Base-by-base conservation (phyloP, 2,329 filamentous ascomycete species). In the Karstenula rhodostoma region DNA sequence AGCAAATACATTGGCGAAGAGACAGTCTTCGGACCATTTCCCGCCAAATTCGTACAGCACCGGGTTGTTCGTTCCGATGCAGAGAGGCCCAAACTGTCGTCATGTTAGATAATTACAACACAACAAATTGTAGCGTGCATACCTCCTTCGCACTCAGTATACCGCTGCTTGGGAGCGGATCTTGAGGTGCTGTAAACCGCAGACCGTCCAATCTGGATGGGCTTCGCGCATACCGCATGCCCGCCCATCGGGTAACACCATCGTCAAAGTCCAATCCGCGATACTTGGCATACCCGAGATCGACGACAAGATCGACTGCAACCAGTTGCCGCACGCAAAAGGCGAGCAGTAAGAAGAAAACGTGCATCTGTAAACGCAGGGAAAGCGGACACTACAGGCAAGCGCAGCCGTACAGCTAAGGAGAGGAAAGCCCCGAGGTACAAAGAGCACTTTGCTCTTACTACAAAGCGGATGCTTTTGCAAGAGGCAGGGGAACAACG, bases 201-300 rank as follows among this genome's bases (percentile, higher is more conserved):
- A 74, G 56, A 33, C 75, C 73, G 22, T 76, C 70, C 23, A 73
- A 53, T 12, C 73, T 67, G 9, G 74, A 74, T 1, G 70, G 64
- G 27, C 62, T 71, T 22, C 74, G 67, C 43, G 91, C 91, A 79
- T 87, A 95, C 46, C 90, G 86, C 64, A 95, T 86, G 1, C 90
- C 91, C 8, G 92, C 83, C 90, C 90, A 94, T 74, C 89, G 84
- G 2, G 85, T 87, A 50, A 93, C 79, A 1, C 88, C 89, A 66
- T 86, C 85, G 0, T 76, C 66, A 1, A 84, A 79, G 1, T 80
- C 71, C 4, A 79, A 76, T 9, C 91, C 91, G 52, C 82, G 76
- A 70, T 93, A 93, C 27, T 81, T 84, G 32, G 88, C 84, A 72
- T 93, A 94, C 3, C 83, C 84, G 23, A 94, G 80, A 62, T 91